These are phyloP conservation scores for Fraxinus quadrangulata DNA, from an alignment of 257 asterid genomes.

Conservation along the genomic window DNA sequence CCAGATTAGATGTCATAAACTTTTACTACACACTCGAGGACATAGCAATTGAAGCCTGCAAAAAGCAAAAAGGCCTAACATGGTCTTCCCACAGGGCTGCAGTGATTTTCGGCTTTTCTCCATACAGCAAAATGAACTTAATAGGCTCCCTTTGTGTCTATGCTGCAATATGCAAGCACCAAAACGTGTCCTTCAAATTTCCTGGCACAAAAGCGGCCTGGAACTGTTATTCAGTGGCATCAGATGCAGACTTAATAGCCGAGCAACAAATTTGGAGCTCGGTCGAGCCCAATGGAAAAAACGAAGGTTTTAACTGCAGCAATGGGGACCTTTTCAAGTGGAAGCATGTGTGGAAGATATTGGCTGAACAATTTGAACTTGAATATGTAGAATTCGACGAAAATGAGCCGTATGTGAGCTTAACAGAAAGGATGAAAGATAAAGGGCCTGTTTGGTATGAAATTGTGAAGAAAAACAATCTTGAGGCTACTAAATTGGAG, in stretches of 20 bases:
- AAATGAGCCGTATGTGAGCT: constrained; percentile 30
- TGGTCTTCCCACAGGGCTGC: constrained; percentile 47
- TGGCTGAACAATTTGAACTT: constrained; percentile 35
- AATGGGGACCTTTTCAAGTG: constrained; percentile 46
- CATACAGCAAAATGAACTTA: constrained; percentile 37
- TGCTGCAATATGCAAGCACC: constrained; percentile 43
- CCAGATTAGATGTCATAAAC: constrained; percentile 28
- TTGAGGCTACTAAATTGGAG: constrained; percentile 31
- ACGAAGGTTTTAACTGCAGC: constrained; percentile 41
- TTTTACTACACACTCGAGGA: constrained; percentile 47
- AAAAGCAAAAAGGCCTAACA: constrained; percentile 27
- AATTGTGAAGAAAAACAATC: constrained; percentile 34
- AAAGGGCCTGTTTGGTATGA: constrained; percentile 42
- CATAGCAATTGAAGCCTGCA: constrained; percentile 18
- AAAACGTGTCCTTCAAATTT: constrained; percentile 28
- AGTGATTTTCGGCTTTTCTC: constrained; percentile 40
- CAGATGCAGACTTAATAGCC: constrained; percentile 39
- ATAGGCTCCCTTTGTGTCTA: constrained; percentile 31
- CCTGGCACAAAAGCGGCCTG: constrained; percentile 39
- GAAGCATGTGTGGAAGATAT: constrained; percentile 39
- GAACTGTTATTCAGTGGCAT: constrained; percentile 37
- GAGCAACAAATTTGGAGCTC: constrained; percentile 48
- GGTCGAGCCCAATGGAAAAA: constrained; percentile 38
- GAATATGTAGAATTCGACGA: constrained; percentile 32
- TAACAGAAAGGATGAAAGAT: constrained; percentile 38